phyloP scores from a whole-genome alignment of 495 filamentous ascomycete genomes.

The Bathelium albidoporum region DNA sequence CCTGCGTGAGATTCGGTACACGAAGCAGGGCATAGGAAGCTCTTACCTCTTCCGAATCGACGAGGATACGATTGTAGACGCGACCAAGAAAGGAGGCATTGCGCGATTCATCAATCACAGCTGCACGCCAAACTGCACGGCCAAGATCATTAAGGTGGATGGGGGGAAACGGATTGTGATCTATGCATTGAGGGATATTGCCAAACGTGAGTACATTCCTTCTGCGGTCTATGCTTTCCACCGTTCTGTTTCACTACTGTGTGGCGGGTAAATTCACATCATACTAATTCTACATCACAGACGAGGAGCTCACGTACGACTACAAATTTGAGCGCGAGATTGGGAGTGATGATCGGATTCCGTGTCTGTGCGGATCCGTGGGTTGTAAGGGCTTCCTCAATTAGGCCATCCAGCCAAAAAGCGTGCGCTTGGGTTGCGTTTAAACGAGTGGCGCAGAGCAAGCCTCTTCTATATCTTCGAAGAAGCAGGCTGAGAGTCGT shows the following conservation, averaged over 20 bases:
- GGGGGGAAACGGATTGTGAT: constrained; percentile 99
- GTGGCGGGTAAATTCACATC: not conserved
- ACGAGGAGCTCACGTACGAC: constrained; percentile 98
- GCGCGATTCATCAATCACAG: constrained; percentile 98
- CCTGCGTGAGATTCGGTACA: constrained; percentile 79
- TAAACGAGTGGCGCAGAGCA: not conserved
- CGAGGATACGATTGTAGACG: constrained; percentile 94
- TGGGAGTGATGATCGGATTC: constrained; percentile 87
- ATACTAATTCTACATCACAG: constrained; percentile 37
- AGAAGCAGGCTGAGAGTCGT: not conserved
- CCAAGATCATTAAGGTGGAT: constrained; percentile 99
- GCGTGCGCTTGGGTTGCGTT: not conserved
- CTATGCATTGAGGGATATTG: constrained; percentile 90
- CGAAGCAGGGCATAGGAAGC: constrained; percentile 93
- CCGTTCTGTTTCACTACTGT: not conserved
- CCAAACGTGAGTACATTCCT: constrained; percentile 60
- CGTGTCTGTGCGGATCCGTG: constrained; percentile 88
- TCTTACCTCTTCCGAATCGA: constrained; percentile 98
- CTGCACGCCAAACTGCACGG: constrained; percentile 96
- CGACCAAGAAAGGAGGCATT: constrained; percentile 96
- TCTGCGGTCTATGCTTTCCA: not conserved
- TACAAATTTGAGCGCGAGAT: constrained; percentile 99
- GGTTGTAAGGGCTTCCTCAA: constrained; percentile 99
- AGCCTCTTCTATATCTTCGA: not conserved
- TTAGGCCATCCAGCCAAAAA: constrained; percentile 29